These are phyloP conservation scores for Halophytophthora batemanensis DNA, from an alignment of 352 stramenopile genomes.

Conservation along the genomic window DNA sequence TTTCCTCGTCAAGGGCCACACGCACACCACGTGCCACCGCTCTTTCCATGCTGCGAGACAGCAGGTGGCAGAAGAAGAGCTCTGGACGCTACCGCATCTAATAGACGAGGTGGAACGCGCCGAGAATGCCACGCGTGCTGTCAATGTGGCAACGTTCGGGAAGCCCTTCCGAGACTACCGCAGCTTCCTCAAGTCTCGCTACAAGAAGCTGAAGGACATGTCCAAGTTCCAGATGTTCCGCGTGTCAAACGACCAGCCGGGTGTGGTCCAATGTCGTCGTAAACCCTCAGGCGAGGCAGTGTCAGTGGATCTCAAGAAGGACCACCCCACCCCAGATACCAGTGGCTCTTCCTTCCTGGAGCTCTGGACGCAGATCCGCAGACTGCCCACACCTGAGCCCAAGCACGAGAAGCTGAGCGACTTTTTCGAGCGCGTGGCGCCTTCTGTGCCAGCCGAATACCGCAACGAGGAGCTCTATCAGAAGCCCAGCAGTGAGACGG, in stretches of 20 bases:
- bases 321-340: neutral
- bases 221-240: neutral
- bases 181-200: neutral
- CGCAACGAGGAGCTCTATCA: neutral
- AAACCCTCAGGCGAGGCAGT: neutral
- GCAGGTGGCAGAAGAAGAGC: neutral
- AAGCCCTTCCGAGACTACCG: neutral
- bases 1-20: constrained; percentile 14
- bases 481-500: neutral
- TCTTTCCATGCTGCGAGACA: neutral
- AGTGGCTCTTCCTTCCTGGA: neutral
- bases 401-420: neutral
- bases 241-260: neutral
- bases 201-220: neutral
- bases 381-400: neutral
- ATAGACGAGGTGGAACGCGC: neutral
- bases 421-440: neutral
- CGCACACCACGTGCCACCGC: constrained; percentile 10
- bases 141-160: neutral
- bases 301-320: neutral
- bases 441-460: neutral
- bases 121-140: neutral
- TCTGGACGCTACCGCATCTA: neutral
- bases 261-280: neutral
- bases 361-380: neutral